Conservation (phyloP, 768 basidiomycete species). For the Auricularia sp. region DNA sequence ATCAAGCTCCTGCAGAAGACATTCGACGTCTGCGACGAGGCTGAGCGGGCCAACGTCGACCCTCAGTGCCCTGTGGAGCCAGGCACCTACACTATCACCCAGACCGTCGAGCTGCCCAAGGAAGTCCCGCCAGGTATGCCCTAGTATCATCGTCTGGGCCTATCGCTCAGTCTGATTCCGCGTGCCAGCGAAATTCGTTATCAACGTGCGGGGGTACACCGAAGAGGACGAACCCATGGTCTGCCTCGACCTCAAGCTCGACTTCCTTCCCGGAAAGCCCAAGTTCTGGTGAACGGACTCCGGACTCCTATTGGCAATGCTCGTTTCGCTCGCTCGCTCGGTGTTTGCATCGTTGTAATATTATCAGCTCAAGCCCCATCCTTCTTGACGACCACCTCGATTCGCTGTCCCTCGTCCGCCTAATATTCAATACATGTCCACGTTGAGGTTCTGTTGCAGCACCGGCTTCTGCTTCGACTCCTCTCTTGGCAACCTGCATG, state of each 20-base stretch:
- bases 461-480: too few species aligned
- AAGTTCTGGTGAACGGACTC: not conserved
- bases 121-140: constrained; percentile 72
- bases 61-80: constrained; percentile 76
- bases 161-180: constrained; percentile 12
- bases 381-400: too few species aligned
- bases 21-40: constrained; percentile 90
- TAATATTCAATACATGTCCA: too few species aligned
- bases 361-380: too few species aligned
- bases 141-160: not conserved
- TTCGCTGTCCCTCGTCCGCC: too few species aligned
- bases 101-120: constrained; percentile 78
- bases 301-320: not conserved
- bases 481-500: too few species aligned
- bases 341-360: too few species aligned
- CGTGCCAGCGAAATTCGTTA: constrained; percentile 67
- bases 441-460: too few species aligned
- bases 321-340: too few species aligned
- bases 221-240: constrained; percentile 62
- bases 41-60: constrained; percentile 69
- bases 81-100: constrained; percentile 61
- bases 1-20: constrained; percentile 76
- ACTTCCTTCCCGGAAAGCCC: constrained; percentile 37
- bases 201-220: constrained; percentile 62
- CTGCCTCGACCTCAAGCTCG: constrained; percentile 69